Base-by-base conservation (phyloP, 2,329 filamentous ascomycete species). In the Aspergillus oerlinghausenensis region DNA sequence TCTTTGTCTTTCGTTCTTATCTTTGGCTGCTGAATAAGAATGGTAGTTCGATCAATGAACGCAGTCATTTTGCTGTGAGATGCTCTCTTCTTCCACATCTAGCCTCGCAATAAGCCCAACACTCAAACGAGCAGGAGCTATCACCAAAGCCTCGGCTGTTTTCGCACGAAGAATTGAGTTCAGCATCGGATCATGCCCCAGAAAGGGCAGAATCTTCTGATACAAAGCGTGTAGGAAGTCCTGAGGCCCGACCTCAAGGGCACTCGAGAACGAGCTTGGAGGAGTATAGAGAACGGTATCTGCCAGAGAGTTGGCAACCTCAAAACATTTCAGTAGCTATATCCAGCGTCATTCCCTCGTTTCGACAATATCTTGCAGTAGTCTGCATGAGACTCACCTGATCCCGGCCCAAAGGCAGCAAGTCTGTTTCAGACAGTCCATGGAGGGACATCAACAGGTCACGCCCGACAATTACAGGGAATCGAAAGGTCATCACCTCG, bases 241-340 rank as follows among this genome's bases (percentile, higher is more conserved):
- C 35, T 65, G 64, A 1, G 68, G 63, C 14, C 67, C 60, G n/a
- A 66, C 32, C 19, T 66, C 62, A 21, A 68, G 58, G 2, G 55
- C 49, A 17, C 49, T 28, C 9, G 40, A 23, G 3, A 51, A 40
- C 2, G 50, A 50, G 1, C 49, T 23, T 1, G 55, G 17, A 3
- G 61, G 53, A 6, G 57, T 64, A 43, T 62, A 62, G 17, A 70
- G 55, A 10, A 70, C 58, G 2, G 60, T 68, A 51, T 70, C 68
- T 25, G 68, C 68, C 8, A 70, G 54, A 4, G 68, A 67, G 51
- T 70, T 70, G 17, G 68, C 59, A 4, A 70, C 65, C 48, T 70
- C 68, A n/a, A 68, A 70, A 29, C 68, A 70, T 52, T 70, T 70
- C 28, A 70, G 56, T 25, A 70, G 56, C 68, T 70, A 42, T 7